These are phyloP conservation scores for Neurospora sp. DNA, from an alignment of 495 filamentous ascomycete genomes.

Conservation along the genomic window DNA sequence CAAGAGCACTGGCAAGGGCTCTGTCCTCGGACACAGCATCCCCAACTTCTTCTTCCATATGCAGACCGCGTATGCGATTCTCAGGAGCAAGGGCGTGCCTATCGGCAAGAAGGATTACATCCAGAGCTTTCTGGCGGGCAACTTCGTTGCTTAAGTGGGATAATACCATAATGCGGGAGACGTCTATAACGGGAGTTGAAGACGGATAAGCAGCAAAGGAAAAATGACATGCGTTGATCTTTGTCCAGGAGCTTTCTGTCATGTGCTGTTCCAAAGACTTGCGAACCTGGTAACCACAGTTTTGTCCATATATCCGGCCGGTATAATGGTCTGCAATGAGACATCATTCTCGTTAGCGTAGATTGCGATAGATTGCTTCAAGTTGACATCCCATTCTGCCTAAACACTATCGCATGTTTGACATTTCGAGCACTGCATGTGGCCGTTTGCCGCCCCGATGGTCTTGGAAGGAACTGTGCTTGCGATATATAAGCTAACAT, in stretches of 20 bases:
- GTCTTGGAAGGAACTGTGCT: no score
- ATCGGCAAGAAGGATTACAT: constrained; percentile 47
- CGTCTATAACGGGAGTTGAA: no score
- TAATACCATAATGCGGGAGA: no score
- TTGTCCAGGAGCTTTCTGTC: no score
- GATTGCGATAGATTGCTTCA: background rate
- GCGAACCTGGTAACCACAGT: background rate
- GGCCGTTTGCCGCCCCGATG: no score
- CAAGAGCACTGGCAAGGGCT: constrained; percentile 5
- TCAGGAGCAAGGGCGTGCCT: constrained; percentile 43
- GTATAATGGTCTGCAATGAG: background rate
- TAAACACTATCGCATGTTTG: no score
- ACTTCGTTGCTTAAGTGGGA: background rate
- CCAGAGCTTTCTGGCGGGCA: constrained; percentile 11
- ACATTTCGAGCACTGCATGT: no score
- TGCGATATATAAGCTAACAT: no score
- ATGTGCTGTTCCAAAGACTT: background rate
- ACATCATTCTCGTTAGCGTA: no score
- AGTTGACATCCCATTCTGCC: background rate
- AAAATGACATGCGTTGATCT: no score
- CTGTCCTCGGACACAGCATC: constrained; percentile 29
- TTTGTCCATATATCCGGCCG: background rate
- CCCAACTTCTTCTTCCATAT: constrained; percentile 54
- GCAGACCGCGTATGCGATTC: constrained; percentile 41
- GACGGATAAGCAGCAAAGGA: no score